A percentile compares a stretch with the other conserved stretches of the same genome.
phyloP scores from a whole-genome alignment of 2,329 filamentous ascomycete species.

The Trichoderma cornu-damae region DNA sequence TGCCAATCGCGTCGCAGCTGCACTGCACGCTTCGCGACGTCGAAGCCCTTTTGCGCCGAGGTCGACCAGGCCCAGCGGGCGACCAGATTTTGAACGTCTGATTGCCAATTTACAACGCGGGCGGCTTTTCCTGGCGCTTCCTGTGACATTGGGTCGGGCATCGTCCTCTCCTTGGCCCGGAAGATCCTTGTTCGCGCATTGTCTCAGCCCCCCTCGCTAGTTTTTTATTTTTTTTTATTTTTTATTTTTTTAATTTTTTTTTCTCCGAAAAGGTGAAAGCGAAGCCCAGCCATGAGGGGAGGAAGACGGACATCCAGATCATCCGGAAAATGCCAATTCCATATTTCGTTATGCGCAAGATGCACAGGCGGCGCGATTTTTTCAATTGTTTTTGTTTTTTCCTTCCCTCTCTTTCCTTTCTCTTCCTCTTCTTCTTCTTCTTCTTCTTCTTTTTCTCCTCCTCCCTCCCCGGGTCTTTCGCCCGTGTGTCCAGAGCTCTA shows the following conservation, averaged over 20 bases:
- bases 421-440: neutral
- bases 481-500: neutral
- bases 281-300: too few relatives aligned
- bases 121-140: constrained; percentile 13
- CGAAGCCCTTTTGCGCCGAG: too few relatives aligned
- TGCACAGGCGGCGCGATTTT: too few relatives aligned
- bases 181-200: constrained; percentile 3
- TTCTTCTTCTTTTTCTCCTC: too few relatives aligned
- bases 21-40: too few relatives aligned
- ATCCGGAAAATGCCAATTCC: too few relatives aligned
- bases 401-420: neutral
- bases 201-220: constrained; percentile 7
- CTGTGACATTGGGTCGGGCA: constrained; percentile 9
- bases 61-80: too few relatives aligned
- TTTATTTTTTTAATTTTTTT: neutral
- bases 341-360: too few relatives aligned
- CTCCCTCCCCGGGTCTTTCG: neutral
- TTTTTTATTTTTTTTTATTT: neutral
- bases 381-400: too few relatives aligned
- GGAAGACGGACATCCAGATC: too few relatives aligned
- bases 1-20: too few relatives aligned
- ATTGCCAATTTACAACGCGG: constrained; percentile 10
- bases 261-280: too few relatives aligned
- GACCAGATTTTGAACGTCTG: neutral
- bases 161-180: neutral